Percentiles rank a stretch among this genome's conserved stretches.
These are phyloP conservation scores for Backusella sp. DNA, from an alignment of 192 early-diverging fungal genomes.

Conservation along the genomic window DNA sequence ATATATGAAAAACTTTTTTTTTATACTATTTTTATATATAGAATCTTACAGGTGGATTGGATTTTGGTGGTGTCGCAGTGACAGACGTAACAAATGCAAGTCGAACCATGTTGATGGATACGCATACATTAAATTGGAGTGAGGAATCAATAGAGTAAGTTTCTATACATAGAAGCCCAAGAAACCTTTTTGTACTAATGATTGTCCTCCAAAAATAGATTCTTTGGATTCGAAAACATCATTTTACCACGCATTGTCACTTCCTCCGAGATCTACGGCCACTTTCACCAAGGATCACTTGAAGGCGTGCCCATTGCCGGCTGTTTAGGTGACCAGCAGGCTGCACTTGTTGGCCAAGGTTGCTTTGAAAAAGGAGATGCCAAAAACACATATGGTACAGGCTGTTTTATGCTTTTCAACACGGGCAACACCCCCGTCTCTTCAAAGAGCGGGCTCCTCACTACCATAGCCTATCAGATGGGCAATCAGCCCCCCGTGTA, in stretches of 20 bases:
- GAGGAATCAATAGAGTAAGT: constrained; percentile 50
- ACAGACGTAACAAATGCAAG: constrained; percentile 94
- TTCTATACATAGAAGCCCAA: background rate
- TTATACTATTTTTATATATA: background rate
- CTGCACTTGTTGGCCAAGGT: constrained; percentile 89
- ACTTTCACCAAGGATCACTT: constrained; percentile 55
- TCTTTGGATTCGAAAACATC: constrained; percentile 43
- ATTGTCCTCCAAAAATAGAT: background rate
- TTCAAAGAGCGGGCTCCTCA: constrained; percentile 82
- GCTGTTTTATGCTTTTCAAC: constrained; percentile 96
- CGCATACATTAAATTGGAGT: constrained; percentile 81
- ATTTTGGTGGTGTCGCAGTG: constrained; percentile 62
- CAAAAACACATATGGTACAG: constrained; percentile 97
- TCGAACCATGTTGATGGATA: constrained; percentile 94
- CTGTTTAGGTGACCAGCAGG: constrained; percentile 92
- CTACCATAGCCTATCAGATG: constrained; percentile 88
- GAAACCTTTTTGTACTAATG: background rate
- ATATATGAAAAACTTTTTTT: background rate
- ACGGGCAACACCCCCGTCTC: constrained; percentile 73
- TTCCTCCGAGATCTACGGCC: constrained; percentile 81
- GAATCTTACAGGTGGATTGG: constrained; percentile 80
- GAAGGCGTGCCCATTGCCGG: constrained; percentile 79
- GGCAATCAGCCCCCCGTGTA: constrained; percentile 72
- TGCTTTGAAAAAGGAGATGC: constrained; percentile 84
- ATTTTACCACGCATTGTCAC: constrained; percentile 84